Evolutionary conservation across 805 yeast species (phyloP), one percentile per base, ranked within the genome.

Genomic region (Priceomyces castillae): DNA sequence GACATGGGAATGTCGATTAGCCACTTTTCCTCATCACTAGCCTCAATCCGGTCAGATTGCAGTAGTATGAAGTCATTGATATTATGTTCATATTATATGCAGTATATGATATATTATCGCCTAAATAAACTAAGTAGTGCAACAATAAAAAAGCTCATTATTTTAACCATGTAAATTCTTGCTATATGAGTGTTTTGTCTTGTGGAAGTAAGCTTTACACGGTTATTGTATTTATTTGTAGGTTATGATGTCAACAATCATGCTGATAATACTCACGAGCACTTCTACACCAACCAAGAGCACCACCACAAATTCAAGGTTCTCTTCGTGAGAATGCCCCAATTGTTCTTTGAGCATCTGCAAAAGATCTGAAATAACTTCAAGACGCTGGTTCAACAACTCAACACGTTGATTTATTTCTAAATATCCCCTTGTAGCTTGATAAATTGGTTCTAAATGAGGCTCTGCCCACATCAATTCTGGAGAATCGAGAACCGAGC

Each of bases 381-480:
- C 99, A 25, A 94, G 67, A 50, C 99, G 76, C 60, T 94, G 97
- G 59, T 94, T 94, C 42, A 94, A 69, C 44, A 94, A 69, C 19
- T 90, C 84, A 0, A 92, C 98, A 38, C 99, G 72, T 65, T 92
- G 98, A 59, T 90, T 90, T 54, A 94, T 94, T 58, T 94, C 99
- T 48, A 94, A 65, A 63, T 92, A 92, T 0, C 97, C 97, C 61
- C 98, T 80, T 2, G 96, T 90, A 0, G 98, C 97, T 63, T 90
- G 97, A 65, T 94, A 94, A 41, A 92, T 90, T 1, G 99, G 99
- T 61, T 94, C 99, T 48, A 94, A 72, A 58, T 90, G 97, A 1
- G 99, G 99, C 62, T 94, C 98, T 0, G 97, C 82, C 99, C 99
- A 94, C 97, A 94, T 90, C 46, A 94, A 78, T 63, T 94, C 99